phyloP scores from a whole-genome alignment of 2,329 filamentous ascomycete species.

The Penicillium olsonii region DNA sequence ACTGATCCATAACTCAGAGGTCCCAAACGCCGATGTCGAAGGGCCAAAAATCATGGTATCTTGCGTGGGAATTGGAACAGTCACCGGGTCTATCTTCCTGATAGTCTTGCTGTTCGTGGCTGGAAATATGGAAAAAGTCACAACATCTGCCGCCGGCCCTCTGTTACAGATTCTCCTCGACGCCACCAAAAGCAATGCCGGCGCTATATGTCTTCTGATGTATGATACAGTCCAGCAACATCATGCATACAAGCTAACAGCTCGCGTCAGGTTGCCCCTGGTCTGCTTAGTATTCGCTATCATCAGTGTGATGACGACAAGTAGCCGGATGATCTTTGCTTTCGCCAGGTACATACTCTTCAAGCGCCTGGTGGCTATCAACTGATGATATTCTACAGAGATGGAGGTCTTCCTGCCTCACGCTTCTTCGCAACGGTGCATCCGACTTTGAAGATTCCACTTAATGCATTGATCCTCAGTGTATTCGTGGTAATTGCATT shows the following conservation, averaged over 20 bases:
- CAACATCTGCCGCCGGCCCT: conserved; percentile 57
- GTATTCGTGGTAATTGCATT: conserved; percentile 65
- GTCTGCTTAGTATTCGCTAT: conserved; percentile 36
- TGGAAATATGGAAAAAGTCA: conserved; percentile 57
- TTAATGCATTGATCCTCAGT: conserved; percentile 66
- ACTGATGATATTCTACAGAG: conserved; percentile 38
- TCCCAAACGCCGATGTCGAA: conserved; percentile 48
- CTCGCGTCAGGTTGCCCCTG: conserved; percentile 27
- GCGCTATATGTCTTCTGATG: conserved; percentile 65
- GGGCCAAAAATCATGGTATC: conserved; percentile 67
- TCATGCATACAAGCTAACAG: conserved; percentile 9
- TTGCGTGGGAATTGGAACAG: conserved; percentile 63
- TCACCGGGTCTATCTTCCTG: conserved; percentile 64
- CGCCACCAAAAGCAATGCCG: conserved; percentile 62
- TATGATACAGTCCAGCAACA: conserved; percentile 19
- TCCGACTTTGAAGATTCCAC: conserved; percentile 59
- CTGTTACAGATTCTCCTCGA: conserved; percentile 63
- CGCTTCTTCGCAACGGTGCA: conserved; percentile 63
- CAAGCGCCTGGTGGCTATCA: no score
- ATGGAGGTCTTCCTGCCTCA: conserved; percentile 66
- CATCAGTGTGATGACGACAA: conserved; percentile 37
- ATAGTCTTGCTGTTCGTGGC: conserved; percentile 65
- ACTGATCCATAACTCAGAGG: conserved; percentile 26
- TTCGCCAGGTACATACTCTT: conserved; percentile 30
- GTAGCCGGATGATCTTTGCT: conserved; percentile 38